Base-by-base conservation (phyloP, 768 basidiomycete genomes). In the Lactifluus echinatus region DNA sequence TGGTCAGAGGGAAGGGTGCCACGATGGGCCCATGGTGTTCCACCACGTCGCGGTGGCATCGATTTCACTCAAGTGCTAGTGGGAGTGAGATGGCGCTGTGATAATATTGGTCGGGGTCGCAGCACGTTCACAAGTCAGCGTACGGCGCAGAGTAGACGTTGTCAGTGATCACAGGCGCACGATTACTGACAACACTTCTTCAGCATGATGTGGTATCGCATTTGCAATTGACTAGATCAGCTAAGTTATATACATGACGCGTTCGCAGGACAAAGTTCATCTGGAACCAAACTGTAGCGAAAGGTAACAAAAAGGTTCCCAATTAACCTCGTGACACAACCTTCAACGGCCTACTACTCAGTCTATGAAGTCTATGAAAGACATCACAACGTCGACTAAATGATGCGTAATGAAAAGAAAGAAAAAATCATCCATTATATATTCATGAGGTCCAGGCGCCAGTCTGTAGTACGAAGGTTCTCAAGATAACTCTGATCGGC, bases 21-120 rank as follows among this genome's bases (percentile, higher is more conserved):
- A 11, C 14, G 47, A 40, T 45, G 8, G n/a, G 48, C 31, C 57
- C 57, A 58, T 23, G 57, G 29, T n/a, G 57, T 58, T 36, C 39
- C 40, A 34, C 39, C 40, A 34, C 46, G 37, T 28, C 52, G 51
- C 10, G 57, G 57, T 1, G 57, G 57, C 57, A 58, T 58, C 31
- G 50, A 26, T 44, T 39, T 31, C 6, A 28, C 19, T 29, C 10
- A 31, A n/a, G n/a, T n/a, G n/a, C n/a, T n/a, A n/a, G n/a, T n/a
- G n/a, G n/a, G n/a, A n/a, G n/a, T n/a, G n/a, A n/a, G n/a, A n/a
- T n/a, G n/a, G n/a, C n/a, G n/a, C n/a, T n/a, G n/a, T n/a, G n/a
- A n/a, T n/a, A n/a, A n/a, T n/a, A n/a, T n/a, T n/a, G n/a, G n/a
- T n/a, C n/a, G n/a, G n/a, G n/a, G n/a, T n/a, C n/a, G n/a, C n/a